Evolutionary conservation across 163 green algal species (phyloP).

Genomic region (Chloromonas sp.): DNA sequence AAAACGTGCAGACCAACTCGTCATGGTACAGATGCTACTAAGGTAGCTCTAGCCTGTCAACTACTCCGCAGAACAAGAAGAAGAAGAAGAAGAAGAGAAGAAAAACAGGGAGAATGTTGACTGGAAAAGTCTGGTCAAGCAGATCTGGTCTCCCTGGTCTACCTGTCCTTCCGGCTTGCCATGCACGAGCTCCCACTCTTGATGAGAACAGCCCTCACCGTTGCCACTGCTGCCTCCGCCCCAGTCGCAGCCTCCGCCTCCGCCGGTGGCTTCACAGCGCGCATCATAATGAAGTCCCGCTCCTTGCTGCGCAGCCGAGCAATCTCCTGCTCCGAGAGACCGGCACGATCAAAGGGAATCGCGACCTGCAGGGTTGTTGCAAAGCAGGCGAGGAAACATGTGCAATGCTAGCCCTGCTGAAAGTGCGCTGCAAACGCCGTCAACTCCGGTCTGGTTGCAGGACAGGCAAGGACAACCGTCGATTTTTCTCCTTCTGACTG

Average conservation of each 20-base stretch:
- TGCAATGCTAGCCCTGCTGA: neutral
- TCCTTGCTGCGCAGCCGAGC: neutral
- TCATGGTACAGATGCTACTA: neutral
- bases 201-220: neutral
- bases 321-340: too few species aligned
- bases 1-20: neutral
- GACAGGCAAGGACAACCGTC: too few species aligned
- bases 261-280: neutral
- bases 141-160: too few species aligned
- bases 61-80: neutral
- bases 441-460: neutral
- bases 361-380: too few species aligned
- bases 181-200: neutral
- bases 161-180: too few species aligned
- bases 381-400: too few species aligned
- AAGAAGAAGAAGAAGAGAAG: neutral
- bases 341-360: too few species aligned
- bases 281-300: neutral
- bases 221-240: neutral
- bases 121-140: neutral
- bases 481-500: too few species aligned
- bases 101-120: neutral
- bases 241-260: neutral
- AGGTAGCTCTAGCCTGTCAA: neutral
- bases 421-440: neutral